phyloP scores from a whole-genome alignment of 345 rosid genomes.

The Kernera saxatilis region DNA sequence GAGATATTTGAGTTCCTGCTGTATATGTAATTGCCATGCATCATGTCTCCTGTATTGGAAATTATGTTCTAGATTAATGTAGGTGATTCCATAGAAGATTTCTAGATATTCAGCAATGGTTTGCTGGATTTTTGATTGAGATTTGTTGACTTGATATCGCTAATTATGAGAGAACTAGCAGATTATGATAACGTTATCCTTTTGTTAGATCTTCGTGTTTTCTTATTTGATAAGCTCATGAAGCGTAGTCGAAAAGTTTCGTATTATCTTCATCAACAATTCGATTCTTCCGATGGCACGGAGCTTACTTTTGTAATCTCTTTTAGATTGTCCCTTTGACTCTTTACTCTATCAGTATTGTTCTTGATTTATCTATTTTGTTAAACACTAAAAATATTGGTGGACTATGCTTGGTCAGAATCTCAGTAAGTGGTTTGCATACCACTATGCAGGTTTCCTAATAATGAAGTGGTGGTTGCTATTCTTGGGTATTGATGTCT shows the following conservation, averaged over 20 bases:
- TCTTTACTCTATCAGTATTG: background rate
- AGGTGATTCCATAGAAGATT: background rate
- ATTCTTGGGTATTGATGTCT: background rate
- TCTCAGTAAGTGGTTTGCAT: slow-evolving; percentile 5
- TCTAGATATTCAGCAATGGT: background rate
- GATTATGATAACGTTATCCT: background rate
- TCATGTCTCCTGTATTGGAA: background rate
- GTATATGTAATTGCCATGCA: background rate
- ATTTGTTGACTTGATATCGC: background rate
- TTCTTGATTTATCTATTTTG: background rate
- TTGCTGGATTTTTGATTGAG: background rate
- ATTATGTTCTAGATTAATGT: background rate
- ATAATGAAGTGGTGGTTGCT: background rate
- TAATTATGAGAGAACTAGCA: background rate
- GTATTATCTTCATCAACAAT: background rate
- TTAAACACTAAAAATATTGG: background rate
- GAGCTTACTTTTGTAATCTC: background rate
- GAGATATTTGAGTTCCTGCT: background rate
- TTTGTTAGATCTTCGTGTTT: background rate
- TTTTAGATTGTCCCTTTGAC: background rate
- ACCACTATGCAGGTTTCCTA: background rate
- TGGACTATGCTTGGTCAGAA: slow-evolving; percentile 1
- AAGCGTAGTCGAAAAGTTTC: background rate
- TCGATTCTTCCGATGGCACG: background rate
- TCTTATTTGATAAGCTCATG: background rate